Evolutionary conservation across 139 green algal species (phyloP), one percentile per base, ranked within the genome.

Genomic region (Yamagishiella unicocca): DNA sequence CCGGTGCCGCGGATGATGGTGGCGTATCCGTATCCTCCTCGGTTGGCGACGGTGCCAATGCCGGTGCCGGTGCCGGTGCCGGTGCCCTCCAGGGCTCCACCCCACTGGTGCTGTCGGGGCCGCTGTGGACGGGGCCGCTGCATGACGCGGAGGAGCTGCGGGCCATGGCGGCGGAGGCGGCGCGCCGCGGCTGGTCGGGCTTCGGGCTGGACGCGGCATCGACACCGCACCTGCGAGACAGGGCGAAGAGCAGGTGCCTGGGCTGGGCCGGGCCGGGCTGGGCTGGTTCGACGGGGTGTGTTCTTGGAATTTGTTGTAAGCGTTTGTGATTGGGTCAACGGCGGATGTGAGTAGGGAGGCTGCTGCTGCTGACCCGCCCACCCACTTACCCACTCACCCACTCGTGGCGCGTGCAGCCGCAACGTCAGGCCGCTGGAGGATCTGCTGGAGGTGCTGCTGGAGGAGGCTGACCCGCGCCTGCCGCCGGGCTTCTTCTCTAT

Each of bases 121-220:
- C 92, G 37, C 84, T 94, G 84, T 95, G 92, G 92, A 90, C 88
- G 6, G 92, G 92, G 14, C 90, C 92, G 42, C 84, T 95, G 70
- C 92, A 95, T 66, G 89, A 93, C 83, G 42, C n/a, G 35, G 83
- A 31, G 17, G 90, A 90, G 43, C n/a, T 94, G 35, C 43, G 2
- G 8, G 71, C 70, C 0, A 94, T 95, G 80, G 31, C 58, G 82
- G 46, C 38, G 31, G 76, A 90, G 76, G 91, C 91, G 25, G 40
- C 27, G 45, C 5, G 21, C 8, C 73, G 85, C 35, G 91, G 91
- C 22, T 93, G 90, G 90, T 62, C 19, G 0, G 90, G 90, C 25
- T 81, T 79, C 25, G 84, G 73, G 27, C 45, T 89, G 33, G 38
- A 61, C 29, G 58, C 29, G 31, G 24, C 2, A 9, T 38, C n/a